Evolutionary conservation across 257 asterid genomes (phyloP), one percentile per base, ranked within the genome.

Genomic region (Striga asiatica): DNA sequence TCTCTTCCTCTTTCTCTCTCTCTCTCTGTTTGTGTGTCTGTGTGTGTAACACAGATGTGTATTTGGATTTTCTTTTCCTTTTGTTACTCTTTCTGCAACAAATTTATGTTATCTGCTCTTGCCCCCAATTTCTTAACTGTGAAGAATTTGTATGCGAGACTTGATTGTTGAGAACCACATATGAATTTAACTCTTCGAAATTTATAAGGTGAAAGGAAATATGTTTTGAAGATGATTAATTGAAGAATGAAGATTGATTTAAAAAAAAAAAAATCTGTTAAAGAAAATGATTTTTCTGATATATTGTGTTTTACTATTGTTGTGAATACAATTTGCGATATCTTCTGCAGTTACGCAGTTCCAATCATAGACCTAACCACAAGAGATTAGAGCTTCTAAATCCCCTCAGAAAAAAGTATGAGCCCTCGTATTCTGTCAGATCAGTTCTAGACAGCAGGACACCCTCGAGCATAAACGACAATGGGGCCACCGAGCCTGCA

Each of bases 401-500:
- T 45, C 79, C 62, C 6, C 49, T 47, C 10, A 39, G 60, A 56
- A 66, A 76, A 53, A 68, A 53, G 43, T 46, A 53, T 54, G 64
- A 63, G 45, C 60, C 24, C 69, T 62, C 53, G 20, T 74, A 76
- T 73, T 66, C 64, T 47, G 67, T 78, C 13, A 75, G 69, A 56
- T 78, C 96, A 29, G 81, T 81, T 43, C 69, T 86, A 65, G 65
- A 77, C 58, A 64, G 78, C 67, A 69, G 71, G 58, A 76, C 65
- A 25, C 64, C 64, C 0, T 66, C 81, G 12, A 78, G 83, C 66
- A 54, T 89, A 53, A 76, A 71, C 57, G 87, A 66, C 34, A 71
- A 67, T 71, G 96, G 83, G 42, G 81, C 79, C 14, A 68, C 69
- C 11, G 88, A 80, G 43, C 87, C 92, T 4, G 79, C 91, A 34